Base-by-base conservation (phyloP, 371 early-diverging fungal species). In the Encephalitozoon romaleae region DNA sequence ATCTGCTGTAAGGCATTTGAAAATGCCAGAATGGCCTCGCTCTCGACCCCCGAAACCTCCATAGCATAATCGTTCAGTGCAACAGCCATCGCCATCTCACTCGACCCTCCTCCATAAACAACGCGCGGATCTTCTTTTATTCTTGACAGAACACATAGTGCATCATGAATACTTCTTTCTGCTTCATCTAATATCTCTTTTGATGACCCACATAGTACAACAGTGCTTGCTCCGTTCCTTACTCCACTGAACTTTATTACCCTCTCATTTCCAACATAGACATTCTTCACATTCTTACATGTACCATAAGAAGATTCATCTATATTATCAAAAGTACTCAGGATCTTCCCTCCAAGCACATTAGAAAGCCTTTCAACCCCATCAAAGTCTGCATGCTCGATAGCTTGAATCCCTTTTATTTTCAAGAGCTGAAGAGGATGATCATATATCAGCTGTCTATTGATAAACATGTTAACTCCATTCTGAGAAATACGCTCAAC, bases 381-480 rank as follows among this genome's bases (percentile, higher is more conserved):
- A 81, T 95, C 95, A 82, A 99, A 99, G 81, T 97, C 98, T 47
- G 98, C 99, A 82, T 97, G 95, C 85, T 99, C 99, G 79, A 99
- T 96, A 47, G 93, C 90, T 84, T 91, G 89, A 83, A 97, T 90
- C 30, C 94, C 94, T 63, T 93, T 87, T 79, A 93, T 94, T 26
- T 92, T 94, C 84, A 99, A 91, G 69, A 97, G 88, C 86, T 95
- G 95, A 86, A 94, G 94, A 65, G 98, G 98, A 91, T 93, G 98
- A 90, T 98, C 97, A 88, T 99, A 99, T 78, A 99, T 97, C 42
- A 99, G 88, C 87, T 99, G 99, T 80, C 99, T 91, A 89, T 99
- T 99, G 67, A 99, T 95, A 72, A 89, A 88, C 87, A 96, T 92
- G 88, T 98, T 95, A 23, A 74, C 15, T 1, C 15, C n/a, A 65